Evolutionary conservation across 768 basidiomycete genomes (phyloP).

Genomic region (Tephrocybe sp.): DNA sequence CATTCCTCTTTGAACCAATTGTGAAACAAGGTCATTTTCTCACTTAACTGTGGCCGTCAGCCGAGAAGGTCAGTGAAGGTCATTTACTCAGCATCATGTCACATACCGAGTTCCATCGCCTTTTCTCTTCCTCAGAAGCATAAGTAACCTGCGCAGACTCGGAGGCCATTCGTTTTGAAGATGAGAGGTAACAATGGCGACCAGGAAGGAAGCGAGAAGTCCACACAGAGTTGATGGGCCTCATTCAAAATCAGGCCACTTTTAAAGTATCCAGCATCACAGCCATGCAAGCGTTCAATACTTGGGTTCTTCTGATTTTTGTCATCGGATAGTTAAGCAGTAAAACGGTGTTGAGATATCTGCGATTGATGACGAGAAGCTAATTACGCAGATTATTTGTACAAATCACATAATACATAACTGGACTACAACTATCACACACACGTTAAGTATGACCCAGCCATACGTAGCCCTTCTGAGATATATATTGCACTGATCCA

Average conservation of each 20-base stretch:
- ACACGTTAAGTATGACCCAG: too few relatives aligned
- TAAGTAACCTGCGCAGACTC: slow-evolving; percentile 5
- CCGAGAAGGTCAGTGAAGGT: not conserved
- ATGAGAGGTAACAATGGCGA: not conserved
- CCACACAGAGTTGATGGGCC: not conserved
- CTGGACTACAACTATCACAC: not conserved
- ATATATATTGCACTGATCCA: too few relatives aligned
- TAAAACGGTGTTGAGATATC: not conserved
- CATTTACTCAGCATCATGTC: not conserved
- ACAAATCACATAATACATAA: too few relatives aligned
- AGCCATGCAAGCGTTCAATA: too few relatives aligned
- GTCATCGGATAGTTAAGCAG: not conserved
- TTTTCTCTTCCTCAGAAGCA: slow-evolving; percentile 5
- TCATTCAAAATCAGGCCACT: not conserved
- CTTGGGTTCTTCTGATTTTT: too few relatives aligned
- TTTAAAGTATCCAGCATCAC: not conserved
- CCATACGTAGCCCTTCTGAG: too few relatives aligned
- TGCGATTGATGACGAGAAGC: not conserved
- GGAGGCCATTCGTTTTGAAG: not conserved
- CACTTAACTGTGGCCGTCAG: not conserved
- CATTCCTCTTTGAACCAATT: slow-evolving; percentile 16
- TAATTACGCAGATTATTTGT: not conserved
- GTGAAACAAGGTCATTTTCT: slow-evolving; percentile 7
- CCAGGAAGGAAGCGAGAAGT: not conserved
- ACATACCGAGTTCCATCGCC: slow-evolving; percentile 11